phyloP scores from a whole-genome alignment of 768 basidiomycete species.

The Leccinellum albellum region DNA sequence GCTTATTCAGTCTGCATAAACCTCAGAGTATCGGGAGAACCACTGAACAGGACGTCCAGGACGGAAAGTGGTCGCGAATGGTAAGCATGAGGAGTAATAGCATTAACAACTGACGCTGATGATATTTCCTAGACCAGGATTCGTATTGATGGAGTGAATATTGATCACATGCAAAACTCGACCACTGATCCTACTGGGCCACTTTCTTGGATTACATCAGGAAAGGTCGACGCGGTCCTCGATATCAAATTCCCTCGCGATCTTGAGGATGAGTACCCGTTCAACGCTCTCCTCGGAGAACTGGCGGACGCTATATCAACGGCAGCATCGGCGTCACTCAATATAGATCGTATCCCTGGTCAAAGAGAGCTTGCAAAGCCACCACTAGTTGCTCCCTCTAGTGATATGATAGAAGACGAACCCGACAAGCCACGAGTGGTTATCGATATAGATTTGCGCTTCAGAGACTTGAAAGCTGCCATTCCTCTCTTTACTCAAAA shows the following conservation, averaged over 20 bases:
- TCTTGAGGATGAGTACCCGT: slow-evolving; percentile 60
- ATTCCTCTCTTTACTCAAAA: slow-evolving; percentile 90
- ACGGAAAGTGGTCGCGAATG: slow-evolving; percentile 86
- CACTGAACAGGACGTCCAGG: slow-evolving; percentile 78
- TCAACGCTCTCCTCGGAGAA: slow-evolving; percentile 84
- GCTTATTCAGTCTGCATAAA: slow-evolving; percentile 91
- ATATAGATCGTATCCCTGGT: slow-evolving; percentile 72
- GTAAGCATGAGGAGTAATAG: slow-evolving; percentile 40
- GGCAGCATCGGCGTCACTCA: slow-evolving; percentile 44
- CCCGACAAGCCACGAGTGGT: slow-evolving; percentile 50
- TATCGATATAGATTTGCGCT: slow-evolving; percentile 91
- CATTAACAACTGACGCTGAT: background rate
- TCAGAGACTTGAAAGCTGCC: slow-evolving; percentile 91
- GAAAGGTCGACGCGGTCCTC: slow-evolving; percentile 93
- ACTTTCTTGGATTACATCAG: slow-evolving; percentile 96
- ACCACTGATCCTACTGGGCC: slow-evolving; percentile 75
- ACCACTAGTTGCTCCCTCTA: slow-evolving; percentile 69
- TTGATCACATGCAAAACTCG: slow-evolving; percentile 90
- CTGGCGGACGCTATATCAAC: slow-evolving; percentile 86
- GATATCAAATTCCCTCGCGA: slow-evolving; percentile 96
- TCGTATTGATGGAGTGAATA: slow-evolving; percentile 92
- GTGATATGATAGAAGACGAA: slow-evolving; percentile 28
- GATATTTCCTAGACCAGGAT: slow-evolving; percentile 69
- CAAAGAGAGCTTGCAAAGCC: slow-evolving; percentile 85
- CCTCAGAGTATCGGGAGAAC: slow-evolving; percentile 95